A percentile compares a stretch with the other conserved stretches of the same genome.
Conservation (phyloP, 2,329 filamentous ascomycete species). For the Bipolaris cookei region DNA sequence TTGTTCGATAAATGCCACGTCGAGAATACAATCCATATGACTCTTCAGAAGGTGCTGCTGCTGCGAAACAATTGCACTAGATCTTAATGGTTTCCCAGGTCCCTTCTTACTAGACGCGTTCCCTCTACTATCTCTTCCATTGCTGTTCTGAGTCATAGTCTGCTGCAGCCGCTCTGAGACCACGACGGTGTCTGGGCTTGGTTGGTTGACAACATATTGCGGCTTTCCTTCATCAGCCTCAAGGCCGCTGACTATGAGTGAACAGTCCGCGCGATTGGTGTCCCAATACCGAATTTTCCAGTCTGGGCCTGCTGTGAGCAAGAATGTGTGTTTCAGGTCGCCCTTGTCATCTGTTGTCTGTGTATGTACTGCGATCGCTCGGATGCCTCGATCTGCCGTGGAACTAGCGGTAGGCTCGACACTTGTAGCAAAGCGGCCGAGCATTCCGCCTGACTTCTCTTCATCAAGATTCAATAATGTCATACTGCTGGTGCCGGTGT, state of each 20-base stretch:
- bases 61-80: slow-evolving; percentile 90
- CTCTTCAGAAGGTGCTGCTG: slow-evolving; percentile 85
- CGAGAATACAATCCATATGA: slow-evolving; percentile 85
- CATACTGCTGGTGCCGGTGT: slow-evolving; percentile 56
- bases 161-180: slow-evolving; percentile 47
- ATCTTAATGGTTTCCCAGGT: slow-evolving; percentile 64
- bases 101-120: slow-evolving; percentile 47
- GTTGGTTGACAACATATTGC: slow-evolving; percentile 61
- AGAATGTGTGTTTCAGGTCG: slow-evolving; percentile 78
- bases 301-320: slow-evolving; percentile 87
- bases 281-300: slow-evolving; percentile 96
- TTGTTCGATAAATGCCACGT: slow-evolving; percentile 84
- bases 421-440: slow-evolving; percentile 80
- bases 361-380: slow-evolving; percentile 75
- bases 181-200: slow-evolving; percentile 51
- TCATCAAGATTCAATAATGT: slow-evolving; percentile 90
- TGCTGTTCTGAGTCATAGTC: slow-evolving; percentile 21
- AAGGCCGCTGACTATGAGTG: slow-evolving; percentile 79
- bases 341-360: slow-evolving; percentile 72
- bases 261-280: slow-evolving; percentile 76
- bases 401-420: slow-evolving; percentile 59
- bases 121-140: slow-evolving; percentile 34
- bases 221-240: slow-evolving; percentile 73
- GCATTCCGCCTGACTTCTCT: slow-evolving; percentile 82
- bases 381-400: slow-evolving; percentile 70